Base-by-base conservation (phyloP, 108 stramenopile genomes). In the Conticribra guillardii region DNA sequence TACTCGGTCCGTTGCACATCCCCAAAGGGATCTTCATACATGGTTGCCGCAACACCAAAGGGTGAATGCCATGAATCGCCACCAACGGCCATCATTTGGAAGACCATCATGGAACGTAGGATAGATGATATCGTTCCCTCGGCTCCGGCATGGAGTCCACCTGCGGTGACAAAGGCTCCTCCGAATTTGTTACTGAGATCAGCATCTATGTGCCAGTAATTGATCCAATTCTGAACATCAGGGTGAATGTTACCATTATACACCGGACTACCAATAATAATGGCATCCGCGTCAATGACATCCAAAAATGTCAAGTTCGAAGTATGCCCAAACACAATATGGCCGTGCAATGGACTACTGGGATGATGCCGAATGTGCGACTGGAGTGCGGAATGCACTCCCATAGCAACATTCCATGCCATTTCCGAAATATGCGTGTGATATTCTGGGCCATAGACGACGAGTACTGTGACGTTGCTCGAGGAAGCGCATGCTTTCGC, bases 171-270 rank as follows among this genome's bases (percentile, higher is more conserved):
- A 54, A 81, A 81, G 33, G 80, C 80, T 50, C 69, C 80, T 14
- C 80, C 80, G 24, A 81, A 60, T 31, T 81, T 81, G 46, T 60
- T 76, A 34, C 68, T 54, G 32, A 68, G 30, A 46, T 80, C 72
- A n/a, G 63, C 67, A 49, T 67, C 74, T 54, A 68, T 80, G 60
- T 70, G 73, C 73, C 73, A 74, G 41, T 74, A 69, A 34, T 70
- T 75, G 50, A 81, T 81, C 80, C 78, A 79, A 45, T 75, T 63
- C 37, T 70, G 73, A 46, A 81, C 47, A 18, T 74, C 73, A 0
- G 80, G 80, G 27, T 81, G 80, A 7, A 81, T 46, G 27, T 81
- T 81, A 34, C 72, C 80, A 28, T 81, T 76, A n/a, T 70, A 69
- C 7, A 81, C 80, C 11, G 74, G 64, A 24, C 57, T 60, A 4